Conservation (phyloP, 257 asterid genomes). For the Petunia secreta region DNA sequence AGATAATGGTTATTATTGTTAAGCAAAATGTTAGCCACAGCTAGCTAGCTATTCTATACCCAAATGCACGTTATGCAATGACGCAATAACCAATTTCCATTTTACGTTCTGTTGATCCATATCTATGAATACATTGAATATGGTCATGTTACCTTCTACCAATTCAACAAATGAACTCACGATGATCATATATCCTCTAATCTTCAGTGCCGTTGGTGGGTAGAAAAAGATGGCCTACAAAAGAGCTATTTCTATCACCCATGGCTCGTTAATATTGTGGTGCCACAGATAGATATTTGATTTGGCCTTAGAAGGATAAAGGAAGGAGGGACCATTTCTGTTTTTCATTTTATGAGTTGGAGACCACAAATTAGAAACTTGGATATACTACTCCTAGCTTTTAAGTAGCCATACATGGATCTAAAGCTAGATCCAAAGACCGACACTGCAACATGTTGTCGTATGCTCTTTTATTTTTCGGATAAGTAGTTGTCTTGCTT, state of each 20-base stretch:
- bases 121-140: conserved; percentile 12
- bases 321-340: background rate
- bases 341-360: background rate
- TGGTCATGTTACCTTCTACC: background rate
- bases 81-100: background rate
- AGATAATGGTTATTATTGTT: too few relatives aligned
- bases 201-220: background rate
- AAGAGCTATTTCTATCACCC: background rate
- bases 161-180: conserved; percentile 17
- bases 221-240: conserved; percentile 20
- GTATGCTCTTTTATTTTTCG: background rate
- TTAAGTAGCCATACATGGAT: conserved; percentile 19
- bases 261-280: background rate
- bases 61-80: background rate
- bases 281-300: conserved; percentile 1
- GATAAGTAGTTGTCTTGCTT: conserved; percentile 21
- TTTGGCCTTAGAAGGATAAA: background rate
- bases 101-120: background rate
- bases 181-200: conserved; percentile 13
- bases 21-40: background rate
- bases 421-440: conserved; percentile 7
- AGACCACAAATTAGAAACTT: background rate
- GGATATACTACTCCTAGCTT: background rate
- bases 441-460: conserved; percentile 15
- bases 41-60: conserved; percentile 13